Evolutionary conservation across 2,329 filamentous ascomycete genomes (phyloP), one percentile per base, ranked within the genome.

Genomic region (Colletotrichum godetiae): DNA sequence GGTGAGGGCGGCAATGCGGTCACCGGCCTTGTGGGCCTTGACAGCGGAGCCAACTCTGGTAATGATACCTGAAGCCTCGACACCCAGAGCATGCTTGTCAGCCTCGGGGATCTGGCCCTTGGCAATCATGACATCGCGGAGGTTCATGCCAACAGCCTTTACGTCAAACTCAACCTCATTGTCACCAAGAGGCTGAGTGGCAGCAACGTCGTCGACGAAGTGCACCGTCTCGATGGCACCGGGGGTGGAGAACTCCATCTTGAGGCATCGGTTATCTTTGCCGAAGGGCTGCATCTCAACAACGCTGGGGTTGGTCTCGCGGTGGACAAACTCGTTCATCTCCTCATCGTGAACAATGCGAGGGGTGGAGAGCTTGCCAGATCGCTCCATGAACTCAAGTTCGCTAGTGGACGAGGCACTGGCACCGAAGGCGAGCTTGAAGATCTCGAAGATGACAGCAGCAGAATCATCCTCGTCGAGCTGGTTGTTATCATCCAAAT

Each of bases 71-170:
- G 82, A 75, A 1, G 81, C 81, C 56, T 84, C 81, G 1, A 78
- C 68, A 12, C 79, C 80, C 2, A 84, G 74, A 31, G 71, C 66
- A 13, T 75, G 68, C 61, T 74, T 74, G 31, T 81, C 80, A 3
- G 78, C 76, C 22, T 81, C 80, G 8, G 79, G 74, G 0, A 84
- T 76, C 59, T 84, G 82, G 2, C 82, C 83, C 79, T 82, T 83
- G 31, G 84, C 82, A 13, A 84, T 83, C 71, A 88, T 80, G 1
- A 86, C 80, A 73, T 89, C 87, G 37, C 82, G 82, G 74, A 85
- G 85, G 77, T 86, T 88, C 70, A 88, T 78, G 0, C 85, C 85
- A 0, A 83, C 80, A 6, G 83, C 83, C 37, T 80, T 81, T n/a
- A 86, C 81, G 63, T 84, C 81, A 62, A 87, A 81, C 75, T 86